Conservation (phyloP, 805 yeast species). For the Limtongia smithiae region DNA sequence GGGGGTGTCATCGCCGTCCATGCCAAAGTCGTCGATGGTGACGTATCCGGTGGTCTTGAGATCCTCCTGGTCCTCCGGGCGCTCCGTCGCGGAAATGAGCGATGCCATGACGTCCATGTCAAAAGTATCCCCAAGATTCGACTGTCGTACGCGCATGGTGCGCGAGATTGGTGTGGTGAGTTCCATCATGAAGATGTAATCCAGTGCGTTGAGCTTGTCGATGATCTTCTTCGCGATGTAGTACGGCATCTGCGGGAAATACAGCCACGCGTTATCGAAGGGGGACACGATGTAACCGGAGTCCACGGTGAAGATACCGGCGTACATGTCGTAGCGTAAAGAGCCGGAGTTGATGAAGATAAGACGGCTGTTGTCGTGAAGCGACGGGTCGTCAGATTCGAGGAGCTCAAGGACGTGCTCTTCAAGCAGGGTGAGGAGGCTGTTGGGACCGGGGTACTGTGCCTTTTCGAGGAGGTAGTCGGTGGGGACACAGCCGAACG, state of each 20-base stretch:
- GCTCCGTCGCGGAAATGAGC: slow-evolving; percentile 28
- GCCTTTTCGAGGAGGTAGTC: slow-evolving; percentile 67
- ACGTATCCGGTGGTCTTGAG: slow-evolving; percentile 63
- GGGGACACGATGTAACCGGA: slow-evolving; percentile 82
- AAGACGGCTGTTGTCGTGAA: slow-evolving; percentile 43
- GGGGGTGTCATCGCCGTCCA: slow-evolving; percentile 77
- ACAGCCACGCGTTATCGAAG: slow-evolving; percentile 75
- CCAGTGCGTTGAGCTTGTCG: slow-evolving; percentile 53
- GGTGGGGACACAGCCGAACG: slow-evolving; percentile 62
- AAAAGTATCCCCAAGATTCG: slow-evolving; percentile 24
- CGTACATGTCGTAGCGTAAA: slow-evolving; percentile 76
- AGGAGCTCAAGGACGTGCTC: slow-evolving; percentile 51
- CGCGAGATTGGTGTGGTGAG: slow-evolving; percentile 28
- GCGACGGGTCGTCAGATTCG: slow-evolving; percentile 30
- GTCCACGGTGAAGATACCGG: slow-evolving; percentile 79
- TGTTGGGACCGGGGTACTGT: slow-evolving; percentile 55
- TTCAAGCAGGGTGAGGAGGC: slow-evolving; percentile 58
- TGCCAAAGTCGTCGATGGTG: slow-evolving; percentile 80
- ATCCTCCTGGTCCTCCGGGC: slow-evolving; percentile 28
- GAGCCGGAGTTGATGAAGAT: slow-evolving; percentile 83
- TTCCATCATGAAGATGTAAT: slow-evolving; percentile 43
- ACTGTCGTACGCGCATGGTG: slow-evolving; percentile 23
- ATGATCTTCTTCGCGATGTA: slow-evolving; percentile 54
- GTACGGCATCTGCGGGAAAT: slow-evolving; percentile 55
- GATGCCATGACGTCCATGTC: slow-evolving; percentile 23